Base-by-base conservation (phyloP, 495 filamentous ascomycete species). In the Umbilicaria muhlenbergii region DNA sequence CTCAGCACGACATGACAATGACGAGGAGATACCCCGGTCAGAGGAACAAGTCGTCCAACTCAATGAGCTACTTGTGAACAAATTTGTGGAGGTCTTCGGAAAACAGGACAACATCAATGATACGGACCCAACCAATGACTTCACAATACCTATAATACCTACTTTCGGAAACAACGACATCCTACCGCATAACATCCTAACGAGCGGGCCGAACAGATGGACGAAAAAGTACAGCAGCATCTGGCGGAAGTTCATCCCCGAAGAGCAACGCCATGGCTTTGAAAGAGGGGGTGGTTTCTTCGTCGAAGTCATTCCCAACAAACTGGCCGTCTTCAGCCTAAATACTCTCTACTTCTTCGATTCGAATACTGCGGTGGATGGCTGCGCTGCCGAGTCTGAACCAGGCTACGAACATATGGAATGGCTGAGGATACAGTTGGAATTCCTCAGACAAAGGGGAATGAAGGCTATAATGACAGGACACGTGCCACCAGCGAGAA, bases 161-260 rank as follows among this genome's bases (percentile, higher is more conserved):
- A 94, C 79, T 0, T 77, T 94, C 43, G 91, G 91, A 11, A 99
- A 99, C 60, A 99, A 99, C 61, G 91, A 99, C 49, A 82, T 99
- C 42, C 77, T 94, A 49, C 91, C 91, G 1, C 91, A 99, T 62
- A 99, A 99, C 51, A 94, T 96, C 54, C 74, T 99, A 54, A 62
- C 76, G 38, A 61, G 73, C 6, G 91, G 89, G 2, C 89, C 91
- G 5, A 94, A 94, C 54, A 65, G 69, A 21, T 91, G 88, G 74
- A 81, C 92, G 0, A 74, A 73, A 48, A 64, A 67, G 14, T 94
- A 83, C 50, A 60, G 68, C 4, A 63, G 80, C 17, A 66, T 94
- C 1, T 99, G 91, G 91, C 61, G 61, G 41, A 65, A 70, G 19
- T 94, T 96, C 50, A 93, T 99, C 38, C 91, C 91, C 1, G 88